phyloP scores from a whole-genome alignment of 2,329 filamentous ascomycete genomes.

The Aspergillus sp. region DNA sequence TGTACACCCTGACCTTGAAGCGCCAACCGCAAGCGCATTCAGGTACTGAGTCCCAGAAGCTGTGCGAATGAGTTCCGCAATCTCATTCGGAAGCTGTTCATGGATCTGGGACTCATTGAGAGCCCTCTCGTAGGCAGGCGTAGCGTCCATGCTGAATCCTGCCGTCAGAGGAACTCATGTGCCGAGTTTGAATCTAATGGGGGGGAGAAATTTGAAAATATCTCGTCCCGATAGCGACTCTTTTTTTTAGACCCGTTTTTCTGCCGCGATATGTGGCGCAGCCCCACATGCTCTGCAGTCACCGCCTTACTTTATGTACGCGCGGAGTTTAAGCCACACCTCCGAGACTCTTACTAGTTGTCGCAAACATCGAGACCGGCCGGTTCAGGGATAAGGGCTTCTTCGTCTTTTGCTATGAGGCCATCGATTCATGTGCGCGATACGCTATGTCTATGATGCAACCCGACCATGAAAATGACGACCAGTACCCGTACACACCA shows the following conservation, averaged over 20 bases:
- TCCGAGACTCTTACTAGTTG: constrained; percentile 17
- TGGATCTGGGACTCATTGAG: constrained; percentile 53
- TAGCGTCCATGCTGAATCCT: constrained; percentile 38
- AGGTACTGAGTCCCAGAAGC: constrained; percentile 66
- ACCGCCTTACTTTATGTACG: constrained; percentile 27
- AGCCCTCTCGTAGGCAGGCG: constrained; percentile 49
- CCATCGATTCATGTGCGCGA: constrained; percentile 23
- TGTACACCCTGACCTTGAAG: constrained; percentile 69
- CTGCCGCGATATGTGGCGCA: constrained; percentile 25
- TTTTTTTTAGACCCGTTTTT: constrained; percentile 30
- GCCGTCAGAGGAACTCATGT: constrained; percentile 32
- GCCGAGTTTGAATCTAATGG: neutral
- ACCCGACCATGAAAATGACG: constrained; percentile 16
- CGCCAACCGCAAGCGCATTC: constrained; percentile 66
- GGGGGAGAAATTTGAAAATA: constrained; percentile 7
- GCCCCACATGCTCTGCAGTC: constrained; percentile 24
- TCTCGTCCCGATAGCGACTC: constrained; percentile 22
- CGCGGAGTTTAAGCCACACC: constrained; percentile 29
- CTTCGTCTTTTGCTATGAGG: constrained; percentile 14
- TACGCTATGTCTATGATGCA: constrained; percentile 28
- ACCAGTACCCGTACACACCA: constrained; percentile 15
- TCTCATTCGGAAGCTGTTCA: constrained; percentile 65
- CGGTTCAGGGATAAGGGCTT: constrained; percentile 12
- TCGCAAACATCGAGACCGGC: constrained; percentile 5
- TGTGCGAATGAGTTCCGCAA: constrained; percentile 65